Conservation (phyloP, 345 rosid species). For the Salix viminalis region DNA sequence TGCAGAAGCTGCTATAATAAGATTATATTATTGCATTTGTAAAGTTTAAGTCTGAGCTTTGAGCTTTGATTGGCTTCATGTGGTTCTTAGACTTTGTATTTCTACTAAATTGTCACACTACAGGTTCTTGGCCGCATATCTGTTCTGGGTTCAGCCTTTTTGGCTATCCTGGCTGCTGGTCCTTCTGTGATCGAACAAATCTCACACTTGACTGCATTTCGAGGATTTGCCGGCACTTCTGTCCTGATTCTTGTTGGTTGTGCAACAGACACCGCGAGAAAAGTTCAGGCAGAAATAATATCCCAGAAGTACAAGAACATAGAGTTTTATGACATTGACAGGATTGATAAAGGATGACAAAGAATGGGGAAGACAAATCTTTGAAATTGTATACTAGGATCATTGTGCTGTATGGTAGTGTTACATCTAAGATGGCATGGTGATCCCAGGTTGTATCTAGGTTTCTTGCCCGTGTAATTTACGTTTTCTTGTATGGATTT, state of each 20-base stretch:
- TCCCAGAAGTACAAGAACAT: constrained; percentile 94
- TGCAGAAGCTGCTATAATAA: neutral
- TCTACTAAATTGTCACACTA: neutral
- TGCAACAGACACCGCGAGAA: constrained; percentile 94
- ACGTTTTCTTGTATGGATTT: neutral
- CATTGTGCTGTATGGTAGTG: neutral
- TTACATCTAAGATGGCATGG: neutral
- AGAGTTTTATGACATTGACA: constrained; percentile 77
- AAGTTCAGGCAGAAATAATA: constrained; percentile 92
- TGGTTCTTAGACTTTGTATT: neutral
- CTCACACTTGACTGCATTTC: constrained; percentile 91
- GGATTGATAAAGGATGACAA: constrained; percentile 17
- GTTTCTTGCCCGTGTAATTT: neutral
- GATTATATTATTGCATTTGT: neutral
- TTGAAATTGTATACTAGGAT: neutral
- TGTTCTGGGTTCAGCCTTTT: constrained; percentile 77
- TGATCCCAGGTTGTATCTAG: neutral
- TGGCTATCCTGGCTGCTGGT: constrained; percentile 96
- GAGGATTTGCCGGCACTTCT: constrained; percentile 98
- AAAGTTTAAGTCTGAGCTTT: neutral
- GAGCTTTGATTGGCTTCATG: neutral
- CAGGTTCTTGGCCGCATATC: constrained; percentile 96
- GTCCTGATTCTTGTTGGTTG: constrained; percentile 99
- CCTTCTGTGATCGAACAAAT: constrained; percentile 82
- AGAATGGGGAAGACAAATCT: neutral